Base-by-base conservation (phyloP, 2,329 filamentous ascomycete species). In the Arthrobotrys sphaeroides region DNA sequence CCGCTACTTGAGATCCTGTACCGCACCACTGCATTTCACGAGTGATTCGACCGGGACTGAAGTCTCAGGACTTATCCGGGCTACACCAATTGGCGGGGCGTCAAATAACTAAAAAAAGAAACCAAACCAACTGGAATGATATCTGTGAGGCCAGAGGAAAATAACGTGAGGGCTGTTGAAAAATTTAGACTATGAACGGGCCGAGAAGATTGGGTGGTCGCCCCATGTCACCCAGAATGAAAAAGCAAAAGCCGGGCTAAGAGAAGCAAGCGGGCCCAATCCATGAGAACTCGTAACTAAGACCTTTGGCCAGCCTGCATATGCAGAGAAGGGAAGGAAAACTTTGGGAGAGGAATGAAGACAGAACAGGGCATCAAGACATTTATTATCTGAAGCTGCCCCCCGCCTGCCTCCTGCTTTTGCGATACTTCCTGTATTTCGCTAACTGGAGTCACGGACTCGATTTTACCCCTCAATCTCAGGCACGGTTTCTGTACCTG, bases 181-280 rank as follows among this genome's bases (percentile, higher is more conserved):
- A n/a, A 61, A 69, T 69, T 69, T 75, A 75, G 72, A 75, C 72
- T 69, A 75, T 45, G 64, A 69, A 75, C 72, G 72, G 72, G 64
- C 72, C 72, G 72, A 74, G 70, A 68, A 75, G 64, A 75, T 75
- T 75, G 72, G 69, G 72, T 75, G 70, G 70, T 74, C 38, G 57
- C 64, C 72, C 64, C 72, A 69, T 75, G 72, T 75, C 72, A 65
- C 72, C 40, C 49, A 49, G 13, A n/a, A 22, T 20, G 36, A 75
- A 75, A 75, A 75, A 75, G 72, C 72, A 75, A 75, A n/a, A 75
- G 64, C 40, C 26, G 24, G 31, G 57, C 49, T 59, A 62, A 59
- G 20, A 53, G 55, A 74, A 67, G 72, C 72, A 75, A 69, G 64
- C 70, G 57, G 64, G 28, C 70, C 67, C 57, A 57, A 64, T 57